Evolutionary conservation across 2,329 filamentous ascomycete genomes (phyloP).

Genomic region (Aspergillus pseudonomiae): DNA sequence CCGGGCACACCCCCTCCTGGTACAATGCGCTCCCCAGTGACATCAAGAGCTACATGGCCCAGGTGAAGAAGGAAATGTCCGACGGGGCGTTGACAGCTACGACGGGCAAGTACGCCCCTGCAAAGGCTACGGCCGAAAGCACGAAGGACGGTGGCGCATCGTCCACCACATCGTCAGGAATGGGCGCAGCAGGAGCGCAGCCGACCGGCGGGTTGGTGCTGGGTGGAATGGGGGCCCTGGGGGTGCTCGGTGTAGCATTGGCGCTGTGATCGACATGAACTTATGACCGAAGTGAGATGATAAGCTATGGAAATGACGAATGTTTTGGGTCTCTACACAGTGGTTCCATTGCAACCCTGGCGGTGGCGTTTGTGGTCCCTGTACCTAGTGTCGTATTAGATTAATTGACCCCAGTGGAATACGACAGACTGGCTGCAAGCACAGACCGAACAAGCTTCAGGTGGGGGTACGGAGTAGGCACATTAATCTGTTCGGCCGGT

Average conservation of each 20-base stretch:
- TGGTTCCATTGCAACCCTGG: background rate
- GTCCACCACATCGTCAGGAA: constrained; percentile 16
- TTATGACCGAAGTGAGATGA: background rate
- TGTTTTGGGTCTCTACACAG: background rate
- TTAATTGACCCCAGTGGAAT: background rate
- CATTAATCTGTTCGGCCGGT: background rate
- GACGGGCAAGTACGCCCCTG: constrained; percentile 9
- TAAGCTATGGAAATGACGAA: background rate
- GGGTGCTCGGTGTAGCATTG: constrained; percentile 27
- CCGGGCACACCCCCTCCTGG: constrained; percentile 37
- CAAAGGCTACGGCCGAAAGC: constrained; percentile 18
- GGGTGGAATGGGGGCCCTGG: constrained; percentile 26
- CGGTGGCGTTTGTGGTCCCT: background rate
- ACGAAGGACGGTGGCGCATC: constrained; percentile 11
- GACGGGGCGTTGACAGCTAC: constrained; percentile 31
- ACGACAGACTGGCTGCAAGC: background rate
- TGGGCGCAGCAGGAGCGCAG: constrained; percentile 19
- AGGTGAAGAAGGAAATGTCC: constrained; percentile 33
- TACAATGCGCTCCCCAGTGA: constrained; percentile 34
- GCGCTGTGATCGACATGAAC: constrained; percentile 21
- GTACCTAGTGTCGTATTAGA: background rate
- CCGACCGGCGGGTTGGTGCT: constrained; percentile 21
- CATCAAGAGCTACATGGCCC: constrained; percentile 36
- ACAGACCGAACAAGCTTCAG: constrained; percentile 1
- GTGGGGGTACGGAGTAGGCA: background rate